These are phyloP conservation scores for Xylariaceae sp. DNA, from an alignment of 2,329 filamentous ascomycete genomes.

Conservation along the genomic window DNA sequence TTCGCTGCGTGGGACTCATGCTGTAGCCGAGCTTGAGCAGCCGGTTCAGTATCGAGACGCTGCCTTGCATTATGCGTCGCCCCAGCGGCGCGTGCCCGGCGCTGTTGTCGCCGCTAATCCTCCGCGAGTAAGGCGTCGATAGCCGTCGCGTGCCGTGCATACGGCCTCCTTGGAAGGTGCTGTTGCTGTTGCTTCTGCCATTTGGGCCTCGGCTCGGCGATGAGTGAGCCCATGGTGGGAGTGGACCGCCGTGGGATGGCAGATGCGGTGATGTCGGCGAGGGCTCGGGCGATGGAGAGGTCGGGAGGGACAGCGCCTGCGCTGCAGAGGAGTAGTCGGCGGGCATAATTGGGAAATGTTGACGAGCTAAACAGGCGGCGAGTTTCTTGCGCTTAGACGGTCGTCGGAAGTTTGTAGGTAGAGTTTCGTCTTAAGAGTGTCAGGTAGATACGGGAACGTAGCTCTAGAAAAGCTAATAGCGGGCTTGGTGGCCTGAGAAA, in stretches of 20 bases:
- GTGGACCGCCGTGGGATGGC: constrained; percentile 47
- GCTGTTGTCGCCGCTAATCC: constrained; percentile 13
- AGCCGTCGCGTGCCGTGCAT: constrained; percentile 46
- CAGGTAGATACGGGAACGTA: no score
- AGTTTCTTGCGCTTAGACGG: no score
- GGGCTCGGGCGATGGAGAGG: constrained; percentile 40
- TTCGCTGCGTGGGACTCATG: constrained; percentile 67
- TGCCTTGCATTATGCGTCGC: constrained; percentile 50
- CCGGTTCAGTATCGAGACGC: constrained; percentile 51
- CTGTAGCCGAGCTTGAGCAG: constrained; percentile 58
- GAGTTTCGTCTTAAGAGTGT: no score
- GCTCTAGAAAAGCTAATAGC: background rate
- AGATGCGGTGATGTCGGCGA: constrained; percentile 40
- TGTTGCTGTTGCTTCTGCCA: constrained; percentile 3
- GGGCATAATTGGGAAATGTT: constrained; percentile 53
- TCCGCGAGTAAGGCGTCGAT: constrained; percentile 50
- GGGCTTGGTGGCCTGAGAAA: background rate
- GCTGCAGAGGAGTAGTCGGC: constrained; percentile 59
- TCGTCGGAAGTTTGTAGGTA: no score
- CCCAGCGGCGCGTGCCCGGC: constrained; percentile 41
- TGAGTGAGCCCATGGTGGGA: constrained; percentile 52
- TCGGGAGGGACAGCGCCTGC: constrained; percentile 55
- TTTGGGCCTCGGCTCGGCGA: background rate
- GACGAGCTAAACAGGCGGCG: no score
- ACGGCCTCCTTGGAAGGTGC: constrained; percentile 17